Evolutionary conservation across 371 early-diverging fungal species (phyloP), one percentile per base, ranked within the genome.

Genomic region (Nematocida homosporus): DNA sequence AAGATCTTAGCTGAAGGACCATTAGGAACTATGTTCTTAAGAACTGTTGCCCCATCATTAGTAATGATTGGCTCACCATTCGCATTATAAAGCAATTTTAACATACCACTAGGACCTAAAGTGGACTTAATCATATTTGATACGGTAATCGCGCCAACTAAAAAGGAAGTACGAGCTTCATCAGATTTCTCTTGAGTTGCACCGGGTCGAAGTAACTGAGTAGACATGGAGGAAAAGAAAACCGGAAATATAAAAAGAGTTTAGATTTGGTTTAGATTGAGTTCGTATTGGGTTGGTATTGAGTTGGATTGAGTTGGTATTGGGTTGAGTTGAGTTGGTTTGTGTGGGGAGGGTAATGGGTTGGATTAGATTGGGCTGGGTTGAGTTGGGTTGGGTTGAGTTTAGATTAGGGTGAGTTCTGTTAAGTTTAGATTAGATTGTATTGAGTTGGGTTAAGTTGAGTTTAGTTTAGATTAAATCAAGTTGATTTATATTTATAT

Each of bases 1-100:
- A 97, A 86, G 16, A 99, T 92, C 85, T 94, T 93, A 69, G 98
- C 97, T 40, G 95, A 93, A 3, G 97, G 91, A 82, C 94, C 93
- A 84, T 96, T 95, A 44, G 97, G 88, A 18, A 91, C 90, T 75
- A 97, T 92, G 48, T 93, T 93, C 84, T 96, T 96, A 51, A 99
- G 86, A 81, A 99, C 95, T 38, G 97, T 97, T 18, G 99, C 99
- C 56, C 99, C 99, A 85, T 99, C 99, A 86, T 99, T 99, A 16
- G 99, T 95, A 50, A 97, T 94, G 79, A 90, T 86, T 79, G 94
- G 88, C 76, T 90, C 88, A 67, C 90, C 91, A 42, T 86, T 87
- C 44, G 87, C 85, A 8, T 86, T 80, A 40, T 91, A 86, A 57
- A 95, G 91, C 83, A 95, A 92, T 82, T 97, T 90, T 78, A 95